Evolutionary conservation across 805 yeast genomes (phyloP).

Genomic region (Blastobotrys chiropterorum): DNA sequence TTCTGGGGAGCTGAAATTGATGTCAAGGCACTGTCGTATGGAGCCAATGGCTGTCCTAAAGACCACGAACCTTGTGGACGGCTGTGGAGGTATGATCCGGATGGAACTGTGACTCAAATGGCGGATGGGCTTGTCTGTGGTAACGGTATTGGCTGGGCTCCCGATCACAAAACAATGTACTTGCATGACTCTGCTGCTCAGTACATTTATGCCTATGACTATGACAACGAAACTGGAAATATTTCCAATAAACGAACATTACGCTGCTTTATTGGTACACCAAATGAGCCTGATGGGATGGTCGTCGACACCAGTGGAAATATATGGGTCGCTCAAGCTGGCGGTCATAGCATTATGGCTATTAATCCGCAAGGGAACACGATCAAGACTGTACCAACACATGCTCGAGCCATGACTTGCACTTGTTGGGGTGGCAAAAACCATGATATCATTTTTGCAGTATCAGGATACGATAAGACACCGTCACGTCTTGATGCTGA

Average conservation of each 20-base stretch:
- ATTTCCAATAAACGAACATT: constrained; percentile 30
- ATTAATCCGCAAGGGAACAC: constrained; percentile 26
- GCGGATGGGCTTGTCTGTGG: constrained; percentile 31
- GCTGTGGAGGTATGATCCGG: constrained; percentile 33
- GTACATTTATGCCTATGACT: constrained; percentile 43
- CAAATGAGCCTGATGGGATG: constrained; percentile 25
- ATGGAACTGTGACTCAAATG: constrained; percentile 26
- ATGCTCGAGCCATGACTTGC: constrained; percentile 23
- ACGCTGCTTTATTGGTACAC: constrained; percentile 21
- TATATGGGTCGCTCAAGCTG: constrained; percentile 25
- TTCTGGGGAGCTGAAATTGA: constrained; percentile 49
- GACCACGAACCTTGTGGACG: constrained; percentile 28
- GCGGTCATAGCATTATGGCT: constrained; percentile 22
- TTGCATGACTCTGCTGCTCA: constrained; percentile 49
- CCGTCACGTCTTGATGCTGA: constrained; percentile 13
- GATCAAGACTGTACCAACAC: constrained; percentile 23
- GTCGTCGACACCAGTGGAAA: constrained; percentile 25
- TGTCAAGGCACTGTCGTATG: constrained; percentile 22
- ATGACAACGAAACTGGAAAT: constrained; percentile 32
- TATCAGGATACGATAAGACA: constrained; percentile 22
- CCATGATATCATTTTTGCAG: constrained; percentile 26
- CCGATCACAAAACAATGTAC: constrained; percentile 36
- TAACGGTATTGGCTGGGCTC: constrained; percentile 60
- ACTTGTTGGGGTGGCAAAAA: constrained; percentile 35
- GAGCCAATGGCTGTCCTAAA: constrained; percentile 22